Percentiles rank a stretch among this genome's conserved stretches.
Conservation (phyloP, 2,329 filamentous ascomycete genomes). For the Talaromyces funiculosus region DNA sequence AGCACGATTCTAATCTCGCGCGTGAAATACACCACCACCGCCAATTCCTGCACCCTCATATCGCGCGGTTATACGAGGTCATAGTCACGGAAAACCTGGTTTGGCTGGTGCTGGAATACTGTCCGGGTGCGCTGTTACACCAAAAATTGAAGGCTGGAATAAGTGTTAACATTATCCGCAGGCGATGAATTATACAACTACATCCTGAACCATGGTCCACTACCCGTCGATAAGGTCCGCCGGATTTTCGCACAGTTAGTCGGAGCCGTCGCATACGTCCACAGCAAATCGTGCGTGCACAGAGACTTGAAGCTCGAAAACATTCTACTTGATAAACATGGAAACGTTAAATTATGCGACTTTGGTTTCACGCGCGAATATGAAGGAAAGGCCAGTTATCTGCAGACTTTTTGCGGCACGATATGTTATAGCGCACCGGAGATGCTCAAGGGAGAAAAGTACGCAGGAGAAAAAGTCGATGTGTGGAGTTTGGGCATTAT, state of each 20-base stretch:
- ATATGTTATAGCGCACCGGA: slow-evolving; percentile 97
- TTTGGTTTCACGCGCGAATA: slow-evolving; percentile 98
- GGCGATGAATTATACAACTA: slow-evolving; percentile 98
- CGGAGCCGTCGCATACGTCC: slow-evolving; percentile 90
- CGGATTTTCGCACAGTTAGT: slow-evolving; percentile 95
- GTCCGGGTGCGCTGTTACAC: slow-evolving; percentile 59
- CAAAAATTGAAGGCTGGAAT: not conserved
- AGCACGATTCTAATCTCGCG: slow-evolving; percentile 89
- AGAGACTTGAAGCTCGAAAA: slow-evolving; percentile 96
- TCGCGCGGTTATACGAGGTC: slow-evolving; percentile 92
- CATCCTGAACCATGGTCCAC: slow-evolving; percentile 76
- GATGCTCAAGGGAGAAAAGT: slow-evolving; percentile 98
- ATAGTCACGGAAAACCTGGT: slow-evolving; percentile 93
- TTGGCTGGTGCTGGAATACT: slow-evolving; percentile 96
- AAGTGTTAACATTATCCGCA: slow-evolving; percentile 32
- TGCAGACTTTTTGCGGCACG: slow-evolving; percentile 96
- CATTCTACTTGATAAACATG: slow-evolving; percentile 90
- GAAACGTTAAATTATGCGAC: slow-evolving; percentile 95
- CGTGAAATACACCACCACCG: slow-evolving; percentile 98
- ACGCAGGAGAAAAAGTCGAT: slow-evolving; percentile 95
- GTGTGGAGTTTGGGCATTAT: slow-evolving; percentile 97
- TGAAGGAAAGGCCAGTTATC: slow-evolving; percentile 85
- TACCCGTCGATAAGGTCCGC: slow-evolving; percentile 81
- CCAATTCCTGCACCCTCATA: slow-evolving; percentile 96
- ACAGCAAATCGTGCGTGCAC: slow-evolving; percentile 91